These are phyloP conservation scores for Elasticomyces elasticus DNA, from an alignment of 495 filamentous ascomycete genomes.

Conservation along the genomic window DNA sequence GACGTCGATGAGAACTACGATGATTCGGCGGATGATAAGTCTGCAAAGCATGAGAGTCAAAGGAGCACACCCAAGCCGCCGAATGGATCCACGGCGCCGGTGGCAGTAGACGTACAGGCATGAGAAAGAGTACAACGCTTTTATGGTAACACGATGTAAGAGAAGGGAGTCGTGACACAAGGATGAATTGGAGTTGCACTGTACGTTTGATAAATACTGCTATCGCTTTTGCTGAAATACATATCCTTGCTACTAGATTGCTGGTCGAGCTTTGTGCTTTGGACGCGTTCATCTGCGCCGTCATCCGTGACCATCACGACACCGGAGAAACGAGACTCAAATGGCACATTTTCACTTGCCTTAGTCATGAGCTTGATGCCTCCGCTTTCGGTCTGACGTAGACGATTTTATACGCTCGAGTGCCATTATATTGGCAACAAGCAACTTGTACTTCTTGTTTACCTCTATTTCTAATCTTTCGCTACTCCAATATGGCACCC, in stretches of 20 bases:
- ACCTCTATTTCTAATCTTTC: not conserved
- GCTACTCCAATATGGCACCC: slow-evolving; percentile 36
- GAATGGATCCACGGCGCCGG: slow-evolving; percentile 26
- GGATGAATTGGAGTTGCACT: not conserved
- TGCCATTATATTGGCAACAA: too few species aligned
- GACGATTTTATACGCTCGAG: too few species aligned
- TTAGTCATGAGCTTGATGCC: too few species aligned
- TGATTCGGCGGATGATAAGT: slow-evolving; percentile 73
- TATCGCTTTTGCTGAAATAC: too few species aligned
- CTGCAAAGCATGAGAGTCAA: slow-evolving; percentile 41
- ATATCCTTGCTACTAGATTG: too few species aligned
- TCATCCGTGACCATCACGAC: too few species aligned
- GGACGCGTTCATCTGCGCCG: too few species aligned
- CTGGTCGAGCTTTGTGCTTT: too few species aligned
- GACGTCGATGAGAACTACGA: slow-evolving; percentile 96
- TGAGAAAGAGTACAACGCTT: not conserved
- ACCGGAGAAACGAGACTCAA: too few species aligned
- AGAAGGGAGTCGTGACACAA: not conserved
- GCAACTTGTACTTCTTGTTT: too few species aligned
- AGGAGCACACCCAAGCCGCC: slow-evolving; percentile 34
- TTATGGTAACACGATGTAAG: slow-evolving; percentile 7
- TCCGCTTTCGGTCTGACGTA: not conserved
- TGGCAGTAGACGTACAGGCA: slow-evolving; percentile 8
- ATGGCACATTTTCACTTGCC: too few species aligned
- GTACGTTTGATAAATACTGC: too few species aligned